Evolutionary conservation across 2,329 filamentous ascomycete species (phyloP), one percentile per base, ranked within the genome.

Genomic region (Graphilbum sp.): DNA sequence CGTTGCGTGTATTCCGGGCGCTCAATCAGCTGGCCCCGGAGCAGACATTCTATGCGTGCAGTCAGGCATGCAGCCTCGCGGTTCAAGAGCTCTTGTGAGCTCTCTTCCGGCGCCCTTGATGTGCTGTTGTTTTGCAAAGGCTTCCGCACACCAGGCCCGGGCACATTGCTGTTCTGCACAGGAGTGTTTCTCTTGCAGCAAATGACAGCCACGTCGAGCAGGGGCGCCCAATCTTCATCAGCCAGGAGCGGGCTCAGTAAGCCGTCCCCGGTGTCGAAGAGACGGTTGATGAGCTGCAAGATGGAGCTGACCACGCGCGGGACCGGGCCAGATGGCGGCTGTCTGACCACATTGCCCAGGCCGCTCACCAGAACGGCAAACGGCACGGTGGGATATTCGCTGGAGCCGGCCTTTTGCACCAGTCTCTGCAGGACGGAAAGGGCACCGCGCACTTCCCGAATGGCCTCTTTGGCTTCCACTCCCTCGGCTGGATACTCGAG

Each of bases 171-270:
- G n/a, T n/a, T n/a, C n/a, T n/a, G n/a, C n/a, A n/a, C n/a, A n/a
- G n/a, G n/a, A 5, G 15, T 37, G 40, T 42, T 52, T 35, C 52
- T 51, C 37, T 56, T 59, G 38, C 58, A 64, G 50, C 76, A 81
- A 39, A 64, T 64, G 4, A 60, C 60, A 2, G 72, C 71, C 16
- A 79, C 66, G 17, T 71, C 62, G 16, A 82, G 63, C 40, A 79
- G 61, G 5, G 64, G 55, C 2, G 66, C 63, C 75, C 78, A 79
- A 50, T 81, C 75, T 47, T 79, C 75, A 40, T 79, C 75, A 32
- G 69, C 56, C 18, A 81, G 55, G 35, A 76, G 58, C 13, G 60
- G 58, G 44, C 72, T 72, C 34, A 79, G 53, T 17, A 60, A 60
- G 17, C 65, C 63, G 34, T 66, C 56, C 9, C 62, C 63, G 42